phyloP scores from a whole-genome alignment of 2,329 filamentous ascomycete genomes.

The Parafenestella ontariensis region DNA sequence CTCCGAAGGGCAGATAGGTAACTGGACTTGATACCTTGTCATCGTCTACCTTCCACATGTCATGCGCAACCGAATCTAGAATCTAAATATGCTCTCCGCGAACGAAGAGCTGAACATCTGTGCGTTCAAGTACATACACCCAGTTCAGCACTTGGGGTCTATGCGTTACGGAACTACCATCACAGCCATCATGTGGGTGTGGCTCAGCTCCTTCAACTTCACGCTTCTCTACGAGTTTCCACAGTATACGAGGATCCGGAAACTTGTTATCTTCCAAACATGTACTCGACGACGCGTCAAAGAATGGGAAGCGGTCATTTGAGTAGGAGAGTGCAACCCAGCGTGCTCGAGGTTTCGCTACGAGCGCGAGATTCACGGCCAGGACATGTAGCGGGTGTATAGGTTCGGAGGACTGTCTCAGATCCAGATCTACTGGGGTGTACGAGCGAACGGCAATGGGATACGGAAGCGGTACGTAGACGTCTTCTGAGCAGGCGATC shows the following conservation, averaged over 20 bases:
- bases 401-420: constrained; percentile 14
- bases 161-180: constrained; percentile 32
- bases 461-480: constrained; percentile 41
- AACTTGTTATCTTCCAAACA: constrained; percentile 38
- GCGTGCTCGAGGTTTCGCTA: constrained; percentile 45
- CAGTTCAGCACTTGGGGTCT: constrained; percentile 48
- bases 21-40: no score
- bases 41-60: no score
- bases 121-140: constrained; percentile 50
- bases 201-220: constrained; percentile 35
- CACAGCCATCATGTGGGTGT: constrained; percentile 12
- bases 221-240: constrained; percentile 46
- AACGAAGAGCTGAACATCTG: constrained; percentile 33
- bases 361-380: constrained; percentile 49
- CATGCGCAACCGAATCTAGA: not conserved
- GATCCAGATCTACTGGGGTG: not conserved
- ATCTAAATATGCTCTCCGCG: constrained; percentile 14
- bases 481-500: constrained; percentile 46
- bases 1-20: no score
- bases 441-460: constrained; percentile 20
- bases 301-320: constrained; percentile 49
- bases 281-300: constrained; percentile 11
- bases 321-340: constrained; percentile 53
- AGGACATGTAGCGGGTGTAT: constrained; percentile 50
- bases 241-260: constrained; percentile 47